A percentile compares a stretch with the other conserved stretches of the same genome.
Conservation (phyloP, 768 basidiomycete species). For the Boletus patriciae region DNA sequence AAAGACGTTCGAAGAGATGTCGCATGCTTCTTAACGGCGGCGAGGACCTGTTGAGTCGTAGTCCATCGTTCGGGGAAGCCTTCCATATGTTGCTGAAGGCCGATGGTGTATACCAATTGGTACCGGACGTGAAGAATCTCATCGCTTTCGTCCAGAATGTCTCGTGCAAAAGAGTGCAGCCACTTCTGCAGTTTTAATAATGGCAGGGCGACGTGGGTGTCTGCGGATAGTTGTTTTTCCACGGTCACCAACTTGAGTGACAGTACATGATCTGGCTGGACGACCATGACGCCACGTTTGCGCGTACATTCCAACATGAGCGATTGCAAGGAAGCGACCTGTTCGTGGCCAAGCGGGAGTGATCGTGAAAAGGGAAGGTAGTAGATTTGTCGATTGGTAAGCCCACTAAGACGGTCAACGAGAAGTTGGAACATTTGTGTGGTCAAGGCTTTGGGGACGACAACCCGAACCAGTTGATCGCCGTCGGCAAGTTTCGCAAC, state of each 20-base stretch:
- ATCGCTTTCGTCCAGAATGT: constrained; percentile 29
- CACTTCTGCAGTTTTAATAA: constrained; percentile 27
- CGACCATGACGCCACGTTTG: constrained; percentile 41
- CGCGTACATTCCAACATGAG: constrained; percentile 39
- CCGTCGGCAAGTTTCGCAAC: constrained; percentile 43
- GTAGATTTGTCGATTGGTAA: constrained; percentile 45
- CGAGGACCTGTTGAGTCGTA: constrained; percentile 28
- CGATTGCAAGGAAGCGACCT: constrained; percentile 22
- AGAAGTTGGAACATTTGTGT: constrained; percentile 49
- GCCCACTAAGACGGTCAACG: constrained; percentile 40
- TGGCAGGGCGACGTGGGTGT: not conserved
- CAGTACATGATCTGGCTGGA: constrained; percentile 35
- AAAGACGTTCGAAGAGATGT: not conserved
- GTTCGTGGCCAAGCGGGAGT: constrained; percentile 15
- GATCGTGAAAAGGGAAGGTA: constrained; percentile 48
- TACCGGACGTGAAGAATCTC: constrained; percentile 31
- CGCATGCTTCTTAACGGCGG: constrained; percentile 13
- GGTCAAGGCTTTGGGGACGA: constrained; percentile 45
- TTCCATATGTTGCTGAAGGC: constrained; percentile 26
- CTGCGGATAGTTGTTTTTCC: constrained; percentile 30
- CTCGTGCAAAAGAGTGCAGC: constrained; percentile 18
- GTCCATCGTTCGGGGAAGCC: constrained; percentile 36
- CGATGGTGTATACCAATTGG: constrained; percentile 36
- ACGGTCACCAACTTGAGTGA: constrained; percentile 42
- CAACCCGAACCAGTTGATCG: constrained; percentile 42